A percentile compares a stretch with the other conserved stretches of the same genome.
Evolutionary conservation across 768 basidiomycete species (phyloP).

Genomic region (Amanita pallidorosea): DNA sequence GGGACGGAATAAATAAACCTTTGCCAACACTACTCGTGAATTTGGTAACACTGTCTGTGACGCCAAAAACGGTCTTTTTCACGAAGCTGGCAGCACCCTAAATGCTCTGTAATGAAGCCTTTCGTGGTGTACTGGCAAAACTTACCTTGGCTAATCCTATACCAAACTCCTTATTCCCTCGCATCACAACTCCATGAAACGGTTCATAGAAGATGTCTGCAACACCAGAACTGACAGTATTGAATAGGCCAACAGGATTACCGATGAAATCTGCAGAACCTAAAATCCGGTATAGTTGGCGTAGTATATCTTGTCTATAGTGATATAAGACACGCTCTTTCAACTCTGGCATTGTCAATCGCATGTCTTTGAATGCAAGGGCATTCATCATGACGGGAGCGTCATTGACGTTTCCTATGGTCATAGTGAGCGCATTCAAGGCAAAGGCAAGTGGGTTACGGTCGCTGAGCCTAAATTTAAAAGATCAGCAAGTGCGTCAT

Average conservation of each 20-base stretch:
- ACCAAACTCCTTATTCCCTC: constrained; percentile 89
- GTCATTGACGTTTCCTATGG: constrained; percentile 93
- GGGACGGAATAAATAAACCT: constrained; percentile 31
- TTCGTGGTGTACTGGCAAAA: neutral
- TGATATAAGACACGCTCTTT: constrained; percentile 81
- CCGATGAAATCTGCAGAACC: constrained; percentile 98
- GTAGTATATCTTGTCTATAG: constrained; percentile 86
- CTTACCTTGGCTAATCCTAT: constrained; percentile 87
- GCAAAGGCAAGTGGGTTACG: constrained; percentile 90
- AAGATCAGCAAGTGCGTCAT: constrained; percentile 5
- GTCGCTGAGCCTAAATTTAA: constrained; percentile 44
- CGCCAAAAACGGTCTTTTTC: constrained; percentile 96
- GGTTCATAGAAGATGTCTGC: constrained; percentile 99
- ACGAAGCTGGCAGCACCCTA: constrained; percentile 96
- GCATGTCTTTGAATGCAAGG: constrained; percentile 89
- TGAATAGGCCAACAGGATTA: constrained; percentile 95
- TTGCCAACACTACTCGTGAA: constrained; percentile 97
- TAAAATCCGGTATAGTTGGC: constrained; percentile 90
- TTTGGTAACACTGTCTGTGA: constrained; percentile 96
- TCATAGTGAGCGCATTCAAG: constrained; percentile 92
- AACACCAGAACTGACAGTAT: constrained; percentile 95
- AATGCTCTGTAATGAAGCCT: neutral
- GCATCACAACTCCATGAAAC: constrained; percentile 92
- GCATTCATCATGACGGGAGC: constrained; percentile 93
- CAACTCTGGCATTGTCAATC: constrained; percentile 75